phyloP scores from a whole-genome alignment of 225 moss, liverwort and hornwort genomes.

The Marchantia paleacea region DNA sequence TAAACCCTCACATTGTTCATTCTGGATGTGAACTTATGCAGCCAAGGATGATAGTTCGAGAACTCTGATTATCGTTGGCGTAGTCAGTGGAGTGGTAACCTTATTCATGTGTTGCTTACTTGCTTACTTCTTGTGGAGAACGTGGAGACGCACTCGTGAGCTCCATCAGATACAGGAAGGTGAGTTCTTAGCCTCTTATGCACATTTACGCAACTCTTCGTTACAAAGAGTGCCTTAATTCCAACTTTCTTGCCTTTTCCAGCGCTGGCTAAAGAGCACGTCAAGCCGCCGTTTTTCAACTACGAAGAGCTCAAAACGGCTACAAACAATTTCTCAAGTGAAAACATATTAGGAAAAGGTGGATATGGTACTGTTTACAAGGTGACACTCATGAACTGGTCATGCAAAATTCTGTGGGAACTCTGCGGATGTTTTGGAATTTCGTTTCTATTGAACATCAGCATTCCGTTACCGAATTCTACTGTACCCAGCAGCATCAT shows the following conservation, averaged over 20 bases:
- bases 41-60: not conserved
- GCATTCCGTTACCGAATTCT: no score
- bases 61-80: not conserved
- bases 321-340: conserved; percentile 38
- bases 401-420: not conserved
- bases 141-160: not conserved
- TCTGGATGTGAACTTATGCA: not conserved
- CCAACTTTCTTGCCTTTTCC: not conserved
- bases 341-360: conserved; percentile 41
- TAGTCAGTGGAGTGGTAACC: not conserved
- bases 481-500: no score
- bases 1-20: not conserved
- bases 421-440: no score
- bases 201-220: not conserved
- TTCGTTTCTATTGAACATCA: no score
- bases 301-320: conserved; percentile 44
- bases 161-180: conserved; percentile 10
- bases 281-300: conserved; percentile 40
- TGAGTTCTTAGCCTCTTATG: not conserved
- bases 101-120: not conserved
- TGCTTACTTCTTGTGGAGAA: not conserved
- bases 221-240: not conserved
- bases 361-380: conserved; percentile 57
- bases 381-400: conserved; percentile 26
- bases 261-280: conserved; percentile 28